phyloP scores from a whole-genome alignment of 805 yeast species.

The Candida sonorensis region DNA sequence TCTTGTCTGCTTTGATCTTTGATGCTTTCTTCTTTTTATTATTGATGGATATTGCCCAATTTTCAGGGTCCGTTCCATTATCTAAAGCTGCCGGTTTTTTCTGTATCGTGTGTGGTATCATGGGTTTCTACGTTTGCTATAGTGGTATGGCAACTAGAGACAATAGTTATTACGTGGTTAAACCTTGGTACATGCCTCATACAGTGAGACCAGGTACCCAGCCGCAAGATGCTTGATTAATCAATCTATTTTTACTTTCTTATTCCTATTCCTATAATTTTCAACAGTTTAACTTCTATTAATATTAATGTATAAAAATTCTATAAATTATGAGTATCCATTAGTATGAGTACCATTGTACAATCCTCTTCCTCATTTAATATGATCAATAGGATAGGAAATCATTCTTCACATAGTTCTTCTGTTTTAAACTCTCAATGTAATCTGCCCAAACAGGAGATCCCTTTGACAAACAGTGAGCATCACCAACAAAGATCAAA shows the following conservation, averaged over 20 bases:
- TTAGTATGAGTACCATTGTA: too few species aligned
- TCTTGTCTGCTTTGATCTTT: constrained; percentile 33
- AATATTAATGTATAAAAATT: too few species aligned
- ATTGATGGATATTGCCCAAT: constrained; percentile 37
- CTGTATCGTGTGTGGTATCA: constrained; percentile 35
- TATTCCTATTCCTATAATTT: too few species aligned
- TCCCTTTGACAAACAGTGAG: constrained; percentile 39
- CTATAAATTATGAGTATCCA: too few species aligned
- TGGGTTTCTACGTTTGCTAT: constrained; percentile 41
- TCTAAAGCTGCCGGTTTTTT: constrained; percentile 43
- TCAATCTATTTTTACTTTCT: too few species aligned
- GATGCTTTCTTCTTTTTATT: constrained; percentile 40
- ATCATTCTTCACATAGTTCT: constrained; percentile 24
- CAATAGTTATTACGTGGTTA: constrained; percentile 52
- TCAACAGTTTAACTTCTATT: too few species aligned
- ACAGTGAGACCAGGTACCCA: constrained; percentile 16
- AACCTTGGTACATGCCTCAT: constrained; percentile 45
- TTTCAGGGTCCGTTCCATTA: constrained; percentile 28
- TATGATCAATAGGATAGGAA: constrained; percentile 6
- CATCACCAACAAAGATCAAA: constrained; percentile 56
- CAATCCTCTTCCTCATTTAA: too few species aligned
- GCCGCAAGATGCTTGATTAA: constrained; percentile 2
- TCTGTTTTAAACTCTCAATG: constrained; percentile 32
- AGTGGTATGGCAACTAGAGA: constrained; percentile 42
- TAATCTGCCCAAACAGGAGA: constrained; percentile 46